Conservation (phyloP, 495 filamentous ascomycete species). For the Penicillium paradoxum region DNA sequence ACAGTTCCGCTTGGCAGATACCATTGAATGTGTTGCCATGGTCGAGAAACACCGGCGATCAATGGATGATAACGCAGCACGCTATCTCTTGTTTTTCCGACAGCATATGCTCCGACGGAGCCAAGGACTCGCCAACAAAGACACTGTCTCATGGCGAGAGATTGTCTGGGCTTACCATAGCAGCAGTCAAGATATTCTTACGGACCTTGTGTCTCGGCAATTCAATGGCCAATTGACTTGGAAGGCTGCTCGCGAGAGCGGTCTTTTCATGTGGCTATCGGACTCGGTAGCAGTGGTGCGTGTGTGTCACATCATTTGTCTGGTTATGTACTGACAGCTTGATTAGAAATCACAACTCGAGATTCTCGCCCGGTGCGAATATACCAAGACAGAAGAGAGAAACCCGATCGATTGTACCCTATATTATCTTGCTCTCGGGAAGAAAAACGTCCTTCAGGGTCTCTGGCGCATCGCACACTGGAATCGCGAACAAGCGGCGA, state of each 20-base stretch:
- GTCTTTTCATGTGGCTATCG: conserved; percentile 92
- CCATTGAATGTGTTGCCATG: conserved; percentile 79
- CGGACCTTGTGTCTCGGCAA: conserved; percentile 80
- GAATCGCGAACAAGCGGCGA: conserved; percentile 79
- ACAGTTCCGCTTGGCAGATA: conserved; percentile 83
- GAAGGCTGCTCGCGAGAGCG: conserved; percentile 78
- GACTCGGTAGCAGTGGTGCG: conserved; percentile 72
- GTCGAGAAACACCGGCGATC: conserved; percentile 87
- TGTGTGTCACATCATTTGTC: not conserved
- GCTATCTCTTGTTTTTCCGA: conserved; percentile 84
- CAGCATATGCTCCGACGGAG: conserved; percentile 71
- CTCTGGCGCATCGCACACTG: conserved; percentile 95
- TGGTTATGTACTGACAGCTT: conserved; percentile 16
- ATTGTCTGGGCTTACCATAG: conserved; percentile 95
- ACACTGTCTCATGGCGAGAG: conserved; percentile 82
- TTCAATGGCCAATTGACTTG: conserved; percentile 75
- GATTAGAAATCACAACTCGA: conserved; percentile 75
- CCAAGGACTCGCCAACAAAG: conserved; percentile 54
- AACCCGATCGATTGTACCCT: conserved; percentile 93
- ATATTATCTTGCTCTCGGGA: conserved; percentile 84
- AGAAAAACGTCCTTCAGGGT: conserved; percentile 86
- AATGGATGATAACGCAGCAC: conserved; percentile 88
- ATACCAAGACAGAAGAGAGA: conserved; percentile 79
- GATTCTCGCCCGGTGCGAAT: conserved; percentile 84
- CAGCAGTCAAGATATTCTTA: conserved; percentile 83